Base-by-base conservation (phyloP, 371 early-diverging fungal genomes). In the Basidiobolus meristosporus region DNA sequence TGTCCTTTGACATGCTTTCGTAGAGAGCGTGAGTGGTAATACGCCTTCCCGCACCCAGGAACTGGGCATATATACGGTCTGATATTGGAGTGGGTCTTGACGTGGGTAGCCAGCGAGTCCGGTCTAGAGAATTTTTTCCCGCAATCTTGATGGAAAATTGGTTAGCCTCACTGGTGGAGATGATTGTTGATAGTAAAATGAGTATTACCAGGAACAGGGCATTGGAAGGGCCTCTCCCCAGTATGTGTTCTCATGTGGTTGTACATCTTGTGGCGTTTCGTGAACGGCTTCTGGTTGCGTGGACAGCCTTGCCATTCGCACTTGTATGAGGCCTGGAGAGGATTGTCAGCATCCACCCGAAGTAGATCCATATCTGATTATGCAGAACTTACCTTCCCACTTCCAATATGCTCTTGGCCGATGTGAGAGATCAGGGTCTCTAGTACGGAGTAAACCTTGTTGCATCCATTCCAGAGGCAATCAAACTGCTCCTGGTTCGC, bases 161-260 rank as follows among this genome's bases (percentile, higher is more conserved):
- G 9, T 26, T 26, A 11, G 3, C 0, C 22, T 6, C 7, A 3
- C 7, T 6, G 18, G 12, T 34, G 12, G 16, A 3, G 7, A 11
- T 6, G 12, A 16, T 4, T 4, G 7, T 34, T 12, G 3, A 3
- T n/a, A n/a, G n/a, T n/a, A 36, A 37, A 47, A 26, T 5, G 26
- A 5, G 9, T n/a, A 26, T 5, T 26, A 26, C 26, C 26, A 35
- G 46, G 54, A 3, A 62, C 53, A 31, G 46, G 59, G 41, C 73
- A 73, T 22, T 46, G 43, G 36, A 77, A 82, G 2, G 82, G 82
- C 16, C 73, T 59, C 54, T 81, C 80, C 6, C 85, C 84, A 16
- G 84, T 82, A 52, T 90, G 90, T 19, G 82, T 82, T 9, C 91
- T 77, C 50, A 81, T 48, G 49, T 90, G 91, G 47, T 87, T 84